Evolutionary conservation across 805 yeast genomes (phyloP).

Genomic region (Tetrapisispora nanseiensis): DNA sequence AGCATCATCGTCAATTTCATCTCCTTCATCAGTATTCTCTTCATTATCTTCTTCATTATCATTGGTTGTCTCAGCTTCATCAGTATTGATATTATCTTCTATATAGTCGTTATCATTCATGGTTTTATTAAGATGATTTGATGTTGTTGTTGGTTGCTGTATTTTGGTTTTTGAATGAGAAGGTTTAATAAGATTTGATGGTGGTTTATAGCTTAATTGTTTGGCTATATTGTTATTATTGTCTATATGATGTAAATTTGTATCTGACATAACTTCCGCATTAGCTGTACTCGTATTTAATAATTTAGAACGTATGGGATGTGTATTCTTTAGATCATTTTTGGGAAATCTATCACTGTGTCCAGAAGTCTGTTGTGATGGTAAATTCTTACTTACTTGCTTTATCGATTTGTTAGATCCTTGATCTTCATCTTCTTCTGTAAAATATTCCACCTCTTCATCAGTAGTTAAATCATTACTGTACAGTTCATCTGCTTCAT

Average conservation of each 20-base stretch:
- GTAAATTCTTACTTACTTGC: not conserved
- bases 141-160: no score
- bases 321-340: not conserved
- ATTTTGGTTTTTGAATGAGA: not conserved
- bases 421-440: constrained; percentile 26
- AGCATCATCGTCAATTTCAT: constrained; percentile 1
- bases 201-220: constrained; percentile 14
- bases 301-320: not conserved
- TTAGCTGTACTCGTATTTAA: not conserved
- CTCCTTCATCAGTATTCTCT: constrained; percentile 13
- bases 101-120: not conserved
- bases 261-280: not conserved
- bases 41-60: constrained; percentile 13
- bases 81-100: no score
- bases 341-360: constrained; percentile 3
- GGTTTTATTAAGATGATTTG: not conserved
- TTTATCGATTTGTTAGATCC: not conserved
- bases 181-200: constrained; percentile 3
- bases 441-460: constrained; percentile 36
- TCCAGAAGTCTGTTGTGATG: not conserved
- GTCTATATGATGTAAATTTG: not conserved
- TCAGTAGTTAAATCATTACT: constrained; percentile 22
- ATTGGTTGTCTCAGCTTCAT: not conserved
- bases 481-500: constrained; percentile 20
- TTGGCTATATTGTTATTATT: constrained; percentile 7